phyloP scores from a whole-genome alignment of 179 eudicot genomes.

The Camellia oleifera region DNA sequence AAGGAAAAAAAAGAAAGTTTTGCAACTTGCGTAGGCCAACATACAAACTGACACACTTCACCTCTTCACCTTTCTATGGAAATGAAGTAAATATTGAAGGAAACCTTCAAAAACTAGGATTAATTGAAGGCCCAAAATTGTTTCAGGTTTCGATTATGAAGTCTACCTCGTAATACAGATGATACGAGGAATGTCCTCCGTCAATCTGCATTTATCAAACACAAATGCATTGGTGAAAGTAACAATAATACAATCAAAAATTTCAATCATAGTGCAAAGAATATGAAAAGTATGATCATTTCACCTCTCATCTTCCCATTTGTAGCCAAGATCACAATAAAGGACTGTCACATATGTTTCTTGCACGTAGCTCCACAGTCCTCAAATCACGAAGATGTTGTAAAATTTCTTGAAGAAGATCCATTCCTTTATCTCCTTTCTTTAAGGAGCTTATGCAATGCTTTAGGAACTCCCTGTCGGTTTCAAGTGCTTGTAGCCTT shows the following conservation, averaged over 20 bases:
- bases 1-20: not conserved
- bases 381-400: conserved; percentile 43
- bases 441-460: conserved; percentile 45
- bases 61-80: not conserved
- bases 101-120: not conserved
- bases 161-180: not conserved
- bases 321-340: conserved; percentile 11
- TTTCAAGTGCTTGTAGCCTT: conserved; percentile 47
- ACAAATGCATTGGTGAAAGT: not conserved
- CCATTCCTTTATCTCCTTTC: conserved; percentile 50
- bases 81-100: not conserved
- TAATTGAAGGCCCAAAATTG: not conserved
- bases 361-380: conserved; percentile 61
- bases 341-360: conserved; percentile 25
- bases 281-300: not conserved
- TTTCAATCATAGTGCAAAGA: not conserved
- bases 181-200: too few species aligned
- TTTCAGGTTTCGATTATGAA: not conserved
- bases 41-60: too few species aligned
- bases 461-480: conserved; percentile 45
- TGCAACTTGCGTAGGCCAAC: too few species aligned
- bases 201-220: conserved; percentile 22
- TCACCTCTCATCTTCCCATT: conserved; percentile 12
- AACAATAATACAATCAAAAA: not conserved
- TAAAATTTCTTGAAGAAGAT: conserved; percentile 44